Evolutionary conservation across 2,329 filamentous ascomycete species (phyloP).

Genomic region (Microcera coccophila): DNA sequence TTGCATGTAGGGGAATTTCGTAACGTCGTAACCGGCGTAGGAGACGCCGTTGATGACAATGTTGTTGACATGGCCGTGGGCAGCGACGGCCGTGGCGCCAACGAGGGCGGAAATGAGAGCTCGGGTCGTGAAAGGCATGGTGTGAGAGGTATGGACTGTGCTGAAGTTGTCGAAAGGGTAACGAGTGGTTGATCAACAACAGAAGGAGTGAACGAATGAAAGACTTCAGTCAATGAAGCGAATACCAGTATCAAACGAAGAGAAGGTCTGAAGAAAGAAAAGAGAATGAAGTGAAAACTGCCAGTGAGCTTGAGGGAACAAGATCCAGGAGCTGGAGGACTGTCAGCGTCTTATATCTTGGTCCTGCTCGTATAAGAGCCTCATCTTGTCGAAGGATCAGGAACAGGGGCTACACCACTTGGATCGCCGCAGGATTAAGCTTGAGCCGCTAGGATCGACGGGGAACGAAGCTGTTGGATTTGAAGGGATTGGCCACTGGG

Average conservation of each 20-base stretch:
- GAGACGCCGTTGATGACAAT: conserved; percentile 25
- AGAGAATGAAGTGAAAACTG: conserved; percentile 21
- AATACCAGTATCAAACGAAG: too few species aligned
- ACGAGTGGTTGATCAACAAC: conserved; percentile 9
- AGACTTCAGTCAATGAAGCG: conserved; percentile 33
- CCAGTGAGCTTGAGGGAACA: conserved; percentile 21
- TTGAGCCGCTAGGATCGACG: not conserved
- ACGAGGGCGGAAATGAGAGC: conserved; percentile 25
- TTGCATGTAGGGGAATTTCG: conserved; percentile 16
- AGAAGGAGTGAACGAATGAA: conserved; percentile 23
- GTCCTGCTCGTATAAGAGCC: not conserved
- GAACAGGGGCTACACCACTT: not conserved
- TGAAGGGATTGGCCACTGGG: not conserved
- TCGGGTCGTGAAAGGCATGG: conserved; percentile 28
- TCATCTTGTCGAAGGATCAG: not conserved
- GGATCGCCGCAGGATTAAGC: not conserved
- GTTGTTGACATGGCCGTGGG: conserved; percentile 28
- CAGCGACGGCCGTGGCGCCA: conserved; percentile 24
- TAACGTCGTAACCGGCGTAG: conserved; percentile 23
- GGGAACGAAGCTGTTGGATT: not conserved
- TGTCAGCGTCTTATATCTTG: conserved; percentile 13
- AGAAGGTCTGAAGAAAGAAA: too few species aligned
- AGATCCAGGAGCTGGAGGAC: not conserved
- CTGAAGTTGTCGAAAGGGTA: conserved; percentile 6
- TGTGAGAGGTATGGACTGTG: conserved; percentile 8